Percentiles rank a stretch among this genome's conserved stretches.
Evolutionary conservation across 1,284 basidiomycete species (phyloP).

Genomic region (Ustilago hordei): DNA sequence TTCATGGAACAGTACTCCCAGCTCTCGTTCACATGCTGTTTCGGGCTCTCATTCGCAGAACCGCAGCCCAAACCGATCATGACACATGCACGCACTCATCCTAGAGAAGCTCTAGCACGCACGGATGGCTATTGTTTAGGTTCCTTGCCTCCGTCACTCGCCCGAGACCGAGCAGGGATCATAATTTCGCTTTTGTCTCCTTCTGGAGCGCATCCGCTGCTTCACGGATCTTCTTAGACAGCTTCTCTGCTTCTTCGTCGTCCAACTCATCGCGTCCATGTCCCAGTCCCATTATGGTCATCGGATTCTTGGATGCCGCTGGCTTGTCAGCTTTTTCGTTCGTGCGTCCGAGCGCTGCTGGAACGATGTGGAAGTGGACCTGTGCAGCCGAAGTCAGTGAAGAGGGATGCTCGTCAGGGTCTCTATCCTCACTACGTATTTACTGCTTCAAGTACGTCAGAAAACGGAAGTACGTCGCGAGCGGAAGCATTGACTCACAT

Average conservation of each 20-base stretch:
- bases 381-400: constrained; percentile 57
- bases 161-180: neutral
- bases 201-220: constrained; percentile 14
- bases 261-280: constrained; percentile 62
- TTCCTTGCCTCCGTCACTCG: too few relatives aligned
- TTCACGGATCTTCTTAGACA: constrained; percentile 32
- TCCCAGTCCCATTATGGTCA: constrained; percentile 40
- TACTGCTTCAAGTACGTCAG: neutral
- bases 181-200: constrained; percentile 26
- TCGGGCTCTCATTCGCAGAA: neutral
- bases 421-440: too few relatives aligned
- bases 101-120: neutral
- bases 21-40: neutral
- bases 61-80: neutral
- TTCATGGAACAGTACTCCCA: neutral
- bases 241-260: constrained; percentile 49
- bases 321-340: constrained; percentile 15
- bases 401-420: constrained; percentile 2
- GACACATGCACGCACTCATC: neutral
- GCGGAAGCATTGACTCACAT: constrained; percentile 73
- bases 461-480: neutral
- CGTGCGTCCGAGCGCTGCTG: constrained; percentile 74
- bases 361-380: constrained; percentile 84
- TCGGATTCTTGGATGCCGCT: constrained; percentile 21
- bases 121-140: too few relatives aligned